Percentiles rank a stretch among this genome's conserved stretches.
phyloP scores from a whole-genome alignment of 2,329 filamentous ascomycete genomes.

The Rachicladosporium sp. region DNA sequence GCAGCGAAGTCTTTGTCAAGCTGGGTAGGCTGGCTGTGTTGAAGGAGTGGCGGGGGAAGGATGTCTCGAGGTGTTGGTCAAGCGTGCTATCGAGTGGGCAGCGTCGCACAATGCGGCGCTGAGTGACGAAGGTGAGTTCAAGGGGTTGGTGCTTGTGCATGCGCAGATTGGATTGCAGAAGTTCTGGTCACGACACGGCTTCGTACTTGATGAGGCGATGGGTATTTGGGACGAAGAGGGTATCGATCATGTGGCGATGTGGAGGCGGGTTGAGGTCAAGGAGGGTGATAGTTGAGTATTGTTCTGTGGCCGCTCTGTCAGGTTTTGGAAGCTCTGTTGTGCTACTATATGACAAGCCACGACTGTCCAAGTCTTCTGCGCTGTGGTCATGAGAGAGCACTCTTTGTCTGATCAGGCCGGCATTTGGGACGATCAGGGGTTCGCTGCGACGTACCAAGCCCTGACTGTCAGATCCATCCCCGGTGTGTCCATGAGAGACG shows the following conservation, averaged over 20 bases:
- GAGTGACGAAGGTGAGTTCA: conserved; percentile 38
- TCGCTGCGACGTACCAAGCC: too few relatives aligned
- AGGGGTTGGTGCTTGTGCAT: conserved; percentile 66
- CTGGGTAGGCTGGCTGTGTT: conserved; percentile 66
- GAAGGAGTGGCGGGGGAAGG: conserved; percentile 29
- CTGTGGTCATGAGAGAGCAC: too few relatives aligned
- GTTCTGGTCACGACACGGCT: conserved; percentile 62
- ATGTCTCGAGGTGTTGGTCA: conserved; percentile 56
- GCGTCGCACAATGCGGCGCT: too few relatives aligned
- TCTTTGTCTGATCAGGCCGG: conserved; percentile 47
- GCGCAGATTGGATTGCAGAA: conserved; percentile 55
- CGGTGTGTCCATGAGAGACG: too few relatives aligned
- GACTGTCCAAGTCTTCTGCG: too few relatives aligned
- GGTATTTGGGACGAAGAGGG: conserved; percentile 74
- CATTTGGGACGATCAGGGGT: conserved; percentile 59
- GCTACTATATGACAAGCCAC: too few relatives aligned
- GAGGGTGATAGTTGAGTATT: not conserved
- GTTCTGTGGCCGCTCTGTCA: too few relatives aligned
- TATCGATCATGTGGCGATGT: conserved; percentile 81
- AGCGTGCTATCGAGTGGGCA: conserved; percentile 40
- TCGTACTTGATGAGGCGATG: conserved; percentile 58
- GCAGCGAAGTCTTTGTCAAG: conserved; percentile 66
- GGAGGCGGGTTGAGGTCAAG: conserved; percentile 31
- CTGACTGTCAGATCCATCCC: too few relatives aligned
- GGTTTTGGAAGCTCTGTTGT: too few relatives aligned